Evolutionary conservation across 176 grass and related monocot genomes (phyloP), one percentile per base, ranked within the genome.

Genomic region (Carex parvula): DNA sequence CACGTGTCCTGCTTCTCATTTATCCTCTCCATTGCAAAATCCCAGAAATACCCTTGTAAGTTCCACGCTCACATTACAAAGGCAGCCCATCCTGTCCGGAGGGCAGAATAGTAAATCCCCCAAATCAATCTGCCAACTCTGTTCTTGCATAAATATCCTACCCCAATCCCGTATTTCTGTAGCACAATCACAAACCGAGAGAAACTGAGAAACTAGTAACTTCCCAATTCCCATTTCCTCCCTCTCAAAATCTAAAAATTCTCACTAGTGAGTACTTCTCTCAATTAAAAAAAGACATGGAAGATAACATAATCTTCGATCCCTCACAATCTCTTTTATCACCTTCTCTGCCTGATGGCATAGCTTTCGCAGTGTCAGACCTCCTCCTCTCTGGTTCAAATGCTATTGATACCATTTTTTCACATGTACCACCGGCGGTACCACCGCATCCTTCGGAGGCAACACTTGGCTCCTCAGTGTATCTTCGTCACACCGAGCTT

Each of bases 401-500:
- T 83, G 86, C 91, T 2, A 71, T 99, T 39, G 93, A 99, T 90
- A 89, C 91, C 18, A 82, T 99, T 64, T 99, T 99, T 82, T 88
- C 90, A 21, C 91, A 99, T 37, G 89, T 92, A 13, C 89, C 89
- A 0, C 60, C 80, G 0, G 42, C 80, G 0, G 18, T 67, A 83
- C 91, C 89, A 46, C 85, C 82, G 0, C 64, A 88, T 0, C 64
- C 87, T 32, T 83, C 86, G 16, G 90, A 89, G 55, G 81, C 88
- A 61, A 83, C 87, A 52, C 93, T 99, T 58, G 96, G 93, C 66
- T 99, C 96, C 84, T 87, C 86, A 48, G 93, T 95, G 57, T 99
- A 99, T 87, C 90, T 90, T 85, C 92, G 85, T 20, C 96, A 95
- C 79, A 88, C 88, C 50, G 96, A 99, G 87, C 91, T 99, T 35